Base-by-base conservation (phyloP, 1,139 yeast species). In the Pichia sp. region DNA sequence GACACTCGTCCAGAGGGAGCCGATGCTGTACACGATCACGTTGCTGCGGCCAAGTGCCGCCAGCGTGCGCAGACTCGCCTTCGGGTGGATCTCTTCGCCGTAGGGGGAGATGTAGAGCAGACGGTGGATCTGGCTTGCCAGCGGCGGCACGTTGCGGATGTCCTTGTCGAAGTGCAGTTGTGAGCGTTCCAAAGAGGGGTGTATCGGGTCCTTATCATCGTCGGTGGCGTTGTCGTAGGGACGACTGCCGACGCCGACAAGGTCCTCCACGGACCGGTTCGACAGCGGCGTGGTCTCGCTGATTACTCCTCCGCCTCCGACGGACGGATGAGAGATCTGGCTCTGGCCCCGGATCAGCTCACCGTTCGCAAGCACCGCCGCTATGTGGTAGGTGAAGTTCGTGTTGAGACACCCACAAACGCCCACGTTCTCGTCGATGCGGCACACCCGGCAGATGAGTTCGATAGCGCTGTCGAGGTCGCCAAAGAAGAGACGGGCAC, bases 301-400 rank as follows among this genome's bases (percentile, higher is more conserved):
- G n/a, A n/a, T n/a, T n/a, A n/a, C 9, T 31, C 36, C 16, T 5
- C 36, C 16, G 36, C 36, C 34, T 8, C 9, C 28, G 6, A 9
- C 28, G 9, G 39, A 31, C 6, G 97, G 97, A 67, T 91, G 98
- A 0, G 96, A 89, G 8, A 91, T 91, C 63, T 90, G 96, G 3
- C 95, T 85, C 66, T 91, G 98, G n/a, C 98, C 98, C 0, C 95
- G 86, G 37, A 91, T 85, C 2, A 86, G 73, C 7, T 79, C 72
- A 1, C 95, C 96, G 66, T 88, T 80, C 40, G 74, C 72, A 41
- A 91, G 71, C 39, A 79, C 62, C 0, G 96, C 97, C 53, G 95
- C 83, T 21, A 91, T 90, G 63, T 90, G 96, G 60, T 88, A 88
- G 21, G 91, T 83, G 69, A 86, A 87, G 62, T 85, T 87, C 18